Evolutionary conservation across 2,329 filamentous ascomycete species (phyloP).

Genomic region (Colletotrichum tofieldiae): DNA sequence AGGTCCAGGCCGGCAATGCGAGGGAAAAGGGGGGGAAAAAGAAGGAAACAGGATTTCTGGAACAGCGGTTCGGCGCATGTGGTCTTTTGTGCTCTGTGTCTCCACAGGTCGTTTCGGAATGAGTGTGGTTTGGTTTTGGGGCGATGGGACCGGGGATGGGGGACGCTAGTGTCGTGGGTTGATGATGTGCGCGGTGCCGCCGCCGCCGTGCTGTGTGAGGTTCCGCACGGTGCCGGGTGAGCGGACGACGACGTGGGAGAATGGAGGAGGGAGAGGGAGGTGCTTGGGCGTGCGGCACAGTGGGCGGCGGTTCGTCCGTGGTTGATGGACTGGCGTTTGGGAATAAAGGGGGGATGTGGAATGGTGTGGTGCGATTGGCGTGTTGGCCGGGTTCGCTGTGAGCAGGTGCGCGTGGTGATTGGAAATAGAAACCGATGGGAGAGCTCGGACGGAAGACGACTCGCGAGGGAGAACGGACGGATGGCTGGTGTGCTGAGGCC

Average conservation of each 20-base stretch:
- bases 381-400: background rate
- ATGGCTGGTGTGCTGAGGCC: background rate
- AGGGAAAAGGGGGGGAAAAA: no score
- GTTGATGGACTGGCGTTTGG: background rate
- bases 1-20: background rate
- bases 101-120: slow-evolving; percentile 1
- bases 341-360: background rate
- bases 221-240: no score
- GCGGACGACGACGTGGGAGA: no score
- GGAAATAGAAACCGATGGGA: background rate
- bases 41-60: no score
- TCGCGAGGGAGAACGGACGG: background rate
- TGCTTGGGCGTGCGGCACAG: no score
- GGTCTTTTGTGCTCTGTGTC: background rate
- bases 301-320: background rate
- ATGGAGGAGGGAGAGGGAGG: no score
- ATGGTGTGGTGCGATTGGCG: background rate
- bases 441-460: background rate
- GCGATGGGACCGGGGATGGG: background rate
- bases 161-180: background rate
- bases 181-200: background rate
- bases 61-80: background rate
- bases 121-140: background rate
- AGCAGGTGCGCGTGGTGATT: background rate
- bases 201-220: no score